Base-by-base conservation (phyloP, 345 rosid species). In the Anacardium occidentale region DNA sequence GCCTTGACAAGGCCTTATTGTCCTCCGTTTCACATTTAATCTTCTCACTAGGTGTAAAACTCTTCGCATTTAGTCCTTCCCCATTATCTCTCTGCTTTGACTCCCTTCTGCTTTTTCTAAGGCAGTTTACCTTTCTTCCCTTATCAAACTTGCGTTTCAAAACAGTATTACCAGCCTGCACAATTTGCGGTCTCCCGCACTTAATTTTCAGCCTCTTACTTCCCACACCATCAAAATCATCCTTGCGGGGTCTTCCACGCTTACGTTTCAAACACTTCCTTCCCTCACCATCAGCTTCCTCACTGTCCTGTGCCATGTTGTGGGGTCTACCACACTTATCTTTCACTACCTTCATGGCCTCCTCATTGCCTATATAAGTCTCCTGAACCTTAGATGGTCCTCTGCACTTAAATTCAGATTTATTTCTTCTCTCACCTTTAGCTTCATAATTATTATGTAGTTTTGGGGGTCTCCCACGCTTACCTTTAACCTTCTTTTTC, bases 151-250 rank as follows among this genome's bases (percentile, higher is more conserved):
- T 66, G 18, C 54, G 42, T 62, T 64, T 50, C 57, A 29, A 26
- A 29, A 47, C 51, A 44, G 9, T 53, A 17, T 52, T 29, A 60
- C 50, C 71, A 45, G 22, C 53, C 45, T 60, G 59, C 66, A 52
- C 48, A 26, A 67, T 76, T 7, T 55, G 69, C 13, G 82, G 70
- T 69, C 80, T 82, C 60, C 82, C 82, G 11, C 71, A 78, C 47
- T 71, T 74, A n/a, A 17, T 69, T 71, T 67, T 71, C 55, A 73
- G 55, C 37, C 58, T 81, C 61, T 70, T 79, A 47, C 69, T 70
- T 67, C 17, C 62, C 15, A 37, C 48, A 3, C 44, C 67, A 42
- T 34, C 37, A n/a, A 55, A 56, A 20, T 29, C 53, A n/a, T 44
- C 69, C 48, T 70, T 71, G 21, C 50, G 44, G 17, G 80, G 72